Conservation (phyloP, 2,329 filamentous ascomycete species). For the Paecilomyces niveus region DNA sequence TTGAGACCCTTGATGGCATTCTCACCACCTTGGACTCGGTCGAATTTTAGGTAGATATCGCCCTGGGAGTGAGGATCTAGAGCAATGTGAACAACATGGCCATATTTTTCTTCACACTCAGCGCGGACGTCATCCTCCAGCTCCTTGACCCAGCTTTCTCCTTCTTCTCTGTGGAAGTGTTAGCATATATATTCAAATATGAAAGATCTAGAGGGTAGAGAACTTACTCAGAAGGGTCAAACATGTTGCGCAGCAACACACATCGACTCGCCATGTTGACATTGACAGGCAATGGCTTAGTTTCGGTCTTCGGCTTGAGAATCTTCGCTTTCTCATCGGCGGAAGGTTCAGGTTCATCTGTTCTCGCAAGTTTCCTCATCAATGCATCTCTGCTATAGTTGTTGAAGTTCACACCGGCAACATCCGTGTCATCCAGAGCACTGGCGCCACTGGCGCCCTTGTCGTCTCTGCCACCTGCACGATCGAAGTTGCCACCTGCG, state of each 20-base stretch:
- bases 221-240: constrained; percentile 82
- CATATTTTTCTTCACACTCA: constrained; percentile 93
- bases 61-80: constrained; percentile 89
- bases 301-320: constrained; percentile 70
- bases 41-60: constrained; percentile 98
- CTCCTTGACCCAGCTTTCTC: constrained; percentile 83
- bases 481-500: constrained; percentile 69
- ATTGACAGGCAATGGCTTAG: constrained; percentile 71
- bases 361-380: constrained; percentile 97
- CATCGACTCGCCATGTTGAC: constrained; percentile 91
- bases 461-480: constrained; percentile 80
- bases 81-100: constrained; percentile 93
- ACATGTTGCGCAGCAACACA: constrained; percentile 92
- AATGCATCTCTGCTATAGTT: constrained; percentile 97
- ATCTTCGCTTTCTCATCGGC: constrained; percentile 64
- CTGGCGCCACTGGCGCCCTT: constrained; percentile 83
- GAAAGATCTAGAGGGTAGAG: background rate
- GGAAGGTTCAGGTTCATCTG: constrained; percentile 64
- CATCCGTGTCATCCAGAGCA: constrained; percentile 94
- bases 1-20: constrained; percentile 98
- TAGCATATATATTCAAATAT: constrained; percentile 17
- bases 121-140: constrained; percentile 86
- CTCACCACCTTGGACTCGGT: constrained; percentile 87
- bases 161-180: constrained; percentile 62
- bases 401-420: constrained; percentile 98